These are phyloP conservation scores for Dipodascopsis uninucleata DNA, from an alignment of 805 yeast genomes.

Conservation along the genomic window DNA sequence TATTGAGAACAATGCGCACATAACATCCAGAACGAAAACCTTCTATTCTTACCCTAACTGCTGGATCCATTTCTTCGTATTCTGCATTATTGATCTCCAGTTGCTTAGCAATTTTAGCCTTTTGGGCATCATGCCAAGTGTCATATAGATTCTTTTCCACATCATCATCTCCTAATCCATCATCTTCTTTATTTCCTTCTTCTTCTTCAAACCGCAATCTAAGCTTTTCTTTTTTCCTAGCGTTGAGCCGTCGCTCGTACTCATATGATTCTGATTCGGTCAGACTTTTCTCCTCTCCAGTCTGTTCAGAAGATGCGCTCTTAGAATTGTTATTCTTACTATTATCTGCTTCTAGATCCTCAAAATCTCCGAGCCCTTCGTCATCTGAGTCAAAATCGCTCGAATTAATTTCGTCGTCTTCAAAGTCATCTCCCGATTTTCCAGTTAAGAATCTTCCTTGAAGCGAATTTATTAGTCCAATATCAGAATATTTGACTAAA, in stretches of 20 bases:
- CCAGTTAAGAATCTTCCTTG: conserved; percentile 26
- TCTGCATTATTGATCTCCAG: conserved; percentile 81
- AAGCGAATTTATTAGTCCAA: conserved; percentile 11
- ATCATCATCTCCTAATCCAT: conserved; percentile 65
- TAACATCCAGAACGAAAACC: conserved; percentile 93
- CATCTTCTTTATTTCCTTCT: conserved; percentile 54
- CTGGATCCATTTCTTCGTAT: conserved; percentile 62
- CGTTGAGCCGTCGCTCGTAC: conserved; percentile 74
- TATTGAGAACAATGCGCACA: conserved; percentile 80
- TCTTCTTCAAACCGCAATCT: conserved; percentile 87
- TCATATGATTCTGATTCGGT: conserved; percentile 51
- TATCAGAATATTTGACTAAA: too few species aligned
- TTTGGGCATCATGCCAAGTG: conserved; percentile 96
- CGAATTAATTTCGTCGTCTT: conserved; percentile 38
- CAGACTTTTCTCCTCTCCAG: conserved; percentile 34
- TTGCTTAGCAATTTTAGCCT: conserved; percentile 95
- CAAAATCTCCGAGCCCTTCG: conserved; percentile 42
- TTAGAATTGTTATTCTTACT: too few species aligned
- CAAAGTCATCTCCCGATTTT: conserved; percentile 32
- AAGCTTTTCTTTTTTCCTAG: conserved; percentile 83
- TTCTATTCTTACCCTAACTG: conserved; percentile 76
- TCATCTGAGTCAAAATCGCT: conserved; percentile 50
- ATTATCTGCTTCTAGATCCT: conserved; percentile 34
- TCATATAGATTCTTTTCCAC: conserved; percentile 79
- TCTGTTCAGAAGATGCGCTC: conserved; percentile 42